A percentile compares a stretch with the other conserved stretches of the same genome.
phyloP scores from a whole-genome alignment of 1,284 basidiomycete species.

The Pholiota adiposa region DNA sequence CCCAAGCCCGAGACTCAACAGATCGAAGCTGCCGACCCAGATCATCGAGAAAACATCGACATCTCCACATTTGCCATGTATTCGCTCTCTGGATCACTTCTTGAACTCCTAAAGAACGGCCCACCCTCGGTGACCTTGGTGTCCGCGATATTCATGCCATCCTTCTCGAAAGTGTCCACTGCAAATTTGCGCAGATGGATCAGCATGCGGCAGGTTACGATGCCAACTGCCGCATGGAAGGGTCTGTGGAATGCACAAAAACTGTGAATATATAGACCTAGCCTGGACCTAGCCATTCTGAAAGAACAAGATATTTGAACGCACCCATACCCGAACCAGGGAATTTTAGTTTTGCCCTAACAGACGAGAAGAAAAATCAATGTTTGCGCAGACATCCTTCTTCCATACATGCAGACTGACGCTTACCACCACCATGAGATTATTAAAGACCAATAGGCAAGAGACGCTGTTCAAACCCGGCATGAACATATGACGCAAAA shows the following conservation, averaged over 20 bases:
- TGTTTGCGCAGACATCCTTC: no score
- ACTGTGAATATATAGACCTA: background rate
- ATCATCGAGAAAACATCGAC: background rate
- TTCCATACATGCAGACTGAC: background rate
- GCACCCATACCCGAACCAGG: conserved; percentile 51
- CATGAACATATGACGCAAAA: background rate
- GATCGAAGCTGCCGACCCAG: no score
- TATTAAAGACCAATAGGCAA: conserved; percentile 42
- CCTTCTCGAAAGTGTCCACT: background rate
- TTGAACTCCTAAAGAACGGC: background rate
- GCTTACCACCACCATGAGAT: conserved; percentile 48
- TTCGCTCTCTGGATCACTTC: background rate
- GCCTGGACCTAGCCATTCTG: background rate
- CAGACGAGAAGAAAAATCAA: background rate
- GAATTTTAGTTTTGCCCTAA: conserved; percentile 44
- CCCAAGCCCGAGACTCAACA: no score
- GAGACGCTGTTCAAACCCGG: conserved; percentile 27
- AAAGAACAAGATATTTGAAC: background rate
- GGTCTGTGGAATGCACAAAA: conserved; percentile 32
- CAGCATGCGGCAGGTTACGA: conserved; percentile 47
- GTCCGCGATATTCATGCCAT: background rate
- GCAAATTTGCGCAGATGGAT: conserved; percentile 41
- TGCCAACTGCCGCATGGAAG: conserved; percentile 50
- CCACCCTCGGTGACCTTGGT: background rate
- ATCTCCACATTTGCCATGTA: background rate